A percentile compares a stretch with the other conserved stretches of the same genome.
Conservation (phyloP, 2,329 filamentous ascomycete species). For the Colletotrichum phormii region DNA sequence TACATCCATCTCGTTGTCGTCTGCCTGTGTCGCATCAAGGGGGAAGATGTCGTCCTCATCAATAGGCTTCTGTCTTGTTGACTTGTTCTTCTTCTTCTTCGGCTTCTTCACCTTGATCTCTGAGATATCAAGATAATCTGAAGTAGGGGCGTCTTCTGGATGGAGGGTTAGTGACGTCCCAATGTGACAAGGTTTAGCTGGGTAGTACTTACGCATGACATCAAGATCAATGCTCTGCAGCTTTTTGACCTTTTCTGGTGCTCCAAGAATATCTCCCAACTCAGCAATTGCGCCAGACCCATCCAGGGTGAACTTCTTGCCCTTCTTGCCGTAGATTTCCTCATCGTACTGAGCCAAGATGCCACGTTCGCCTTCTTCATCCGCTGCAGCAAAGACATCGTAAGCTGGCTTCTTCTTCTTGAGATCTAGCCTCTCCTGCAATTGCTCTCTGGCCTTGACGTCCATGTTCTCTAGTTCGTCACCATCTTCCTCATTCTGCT, state of each 20-base stretch:
- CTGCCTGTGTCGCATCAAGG: constrained; percentile 48
- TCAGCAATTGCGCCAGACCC: constrained; percentile 77
- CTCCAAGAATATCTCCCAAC: constrained; percentile 65
- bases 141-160: constrained; percentile 73
- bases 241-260: constrained; percentile 70
- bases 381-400: constrained; percentile 78
- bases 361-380: constrained; percentile 71
- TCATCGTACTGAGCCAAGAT: constrained; percentile 95
- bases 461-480: constrained; percentile 88
- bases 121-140: constrained; percentile 89
- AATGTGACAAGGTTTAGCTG: background rate
- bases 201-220: constrained; percentile 68
- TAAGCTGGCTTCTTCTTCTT: constrained; percentile 94
- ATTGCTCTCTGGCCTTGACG: constrained; percentile 77
- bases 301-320: constrained; percentile 88
- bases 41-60: constrained; percentile 72
- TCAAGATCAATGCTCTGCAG: constrained; percentile 82
- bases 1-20: constrained; percentile 77
- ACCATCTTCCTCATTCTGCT: constrained; percentile 85
- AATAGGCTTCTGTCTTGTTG: constrained; percentile 75
- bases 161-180: constrained; percentile 47
- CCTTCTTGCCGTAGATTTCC: constrained; percentile 90
- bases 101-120: constrained; percentile 95
- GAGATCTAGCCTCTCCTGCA: constrained; percentile 80
- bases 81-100: constrained; percentile 91